Evolutionary conservation across 371 early-diverging fungal species (phyloP), one percentile per base, ranked within the genome.

Genomic region (Rhizomucor miehei): DNA sequence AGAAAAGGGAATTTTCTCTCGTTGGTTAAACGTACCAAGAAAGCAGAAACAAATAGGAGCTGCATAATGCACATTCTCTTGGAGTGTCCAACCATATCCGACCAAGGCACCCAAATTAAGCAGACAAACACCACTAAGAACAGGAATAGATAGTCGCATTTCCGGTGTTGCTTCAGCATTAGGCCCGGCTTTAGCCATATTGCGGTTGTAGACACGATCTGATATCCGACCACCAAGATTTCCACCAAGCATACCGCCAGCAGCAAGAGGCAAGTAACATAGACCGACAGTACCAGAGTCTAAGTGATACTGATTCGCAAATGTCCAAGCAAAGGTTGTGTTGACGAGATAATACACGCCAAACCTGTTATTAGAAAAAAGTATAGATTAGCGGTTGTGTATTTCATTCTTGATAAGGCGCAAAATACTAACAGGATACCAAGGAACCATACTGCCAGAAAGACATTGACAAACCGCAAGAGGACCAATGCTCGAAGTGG

Each of bases 1-100:
- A 21, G 9, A 16, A 1, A 11, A n/a, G n/a, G n/a, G n/a, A n/a
- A n/a, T n/a, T n/a, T n/a, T n/a, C 13, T 36, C 19, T 34, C 14
- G 6, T 8, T n/a, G n/a, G 17, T 5, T 13, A 51, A 6, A 51
- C 64, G 64, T 68, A 71, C 75, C 16, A 16, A 72, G 49, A 24
- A 72, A 63, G 44, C 65, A 69, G 40, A 62, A 62, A 6, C 65
- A 65, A 19, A 75, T 57, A 13, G 66, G 65, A 52, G 55, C 63
- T 8, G 65, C 71, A 43, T 57, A 71, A 54, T 66, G 67, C 6
- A 71, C 61, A 34, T 75, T 59, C 29, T 67, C 49, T 47, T 71
- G 49, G 13, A 71, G 14, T 41, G 66, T 65, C 75, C 75, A 75
- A 0, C 75, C 75, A 56, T 67, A 75, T 9, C 56, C 69, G 13